Evolutionary conservation across 441 rosid species (phyloP).

Genomic region (Melastoma candidum): DNA sequence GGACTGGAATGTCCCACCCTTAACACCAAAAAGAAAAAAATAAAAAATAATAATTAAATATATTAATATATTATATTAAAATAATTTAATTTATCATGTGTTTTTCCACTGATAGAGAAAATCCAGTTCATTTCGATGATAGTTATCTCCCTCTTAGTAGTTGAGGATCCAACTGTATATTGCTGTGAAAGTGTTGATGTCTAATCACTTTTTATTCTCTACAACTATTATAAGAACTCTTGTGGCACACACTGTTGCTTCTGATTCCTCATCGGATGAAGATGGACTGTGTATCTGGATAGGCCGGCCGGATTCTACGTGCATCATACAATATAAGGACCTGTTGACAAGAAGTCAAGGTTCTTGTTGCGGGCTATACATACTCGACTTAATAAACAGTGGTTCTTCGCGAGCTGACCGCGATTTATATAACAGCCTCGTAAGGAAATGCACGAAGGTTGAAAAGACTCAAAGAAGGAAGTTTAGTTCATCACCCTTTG

Average conservation of each 20-base stretch:
- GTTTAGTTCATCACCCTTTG: conserved; percentile 29
- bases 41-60: too few species aligned
- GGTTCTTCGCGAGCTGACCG: conserved; percentile 27
- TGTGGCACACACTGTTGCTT: conserved; percentile 1
- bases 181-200: too few species aligned
- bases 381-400: conserved; percentile 32
- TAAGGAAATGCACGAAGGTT: conserved; percentile 29
- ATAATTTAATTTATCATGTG: too few species aligned
- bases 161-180: too few species aligned
- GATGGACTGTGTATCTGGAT: conserved; percentile 1
- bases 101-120: too few species aligned
- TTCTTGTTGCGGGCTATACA: conserved; percentile 27
- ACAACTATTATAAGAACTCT: too few species aligned
- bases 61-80: too few species aligned
- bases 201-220: too few species aligned
- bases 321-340: conserved; percentile 22
- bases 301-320: background rate
- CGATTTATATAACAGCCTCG: conserved; percentile 25
- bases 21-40: too few species aligned
- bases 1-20: too few species aligned
- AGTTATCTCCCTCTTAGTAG: too few species aligned
- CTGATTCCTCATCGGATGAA: conserved; percentile 1
- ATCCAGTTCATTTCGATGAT: too few species aligned
- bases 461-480: conserved; percentile 24
- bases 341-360: conserved; percentile 21